Evolutionary conservation across 2,329 filamentous ascomycete species (phyloP).

Genomic region (Calycina herbarum): DNA sequence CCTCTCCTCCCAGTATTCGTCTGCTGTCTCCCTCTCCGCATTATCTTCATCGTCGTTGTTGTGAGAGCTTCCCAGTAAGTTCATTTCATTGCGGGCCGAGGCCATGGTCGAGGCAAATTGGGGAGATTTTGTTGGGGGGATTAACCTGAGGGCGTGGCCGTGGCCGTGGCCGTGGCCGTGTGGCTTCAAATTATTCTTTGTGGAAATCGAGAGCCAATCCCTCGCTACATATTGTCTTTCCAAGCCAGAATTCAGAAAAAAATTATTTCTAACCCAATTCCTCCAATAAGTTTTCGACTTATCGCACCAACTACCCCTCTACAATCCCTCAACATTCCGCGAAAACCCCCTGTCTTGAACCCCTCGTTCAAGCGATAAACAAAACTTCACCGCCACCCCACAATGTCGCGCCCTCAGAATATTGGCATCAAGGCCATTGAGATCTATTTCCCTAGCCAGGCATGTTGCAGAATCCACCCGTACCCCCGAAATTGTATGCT

Average conservation of each 20-base stretch:
- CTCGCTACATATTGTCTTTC: not conserved
- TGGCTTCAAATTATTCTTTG: not conserved
- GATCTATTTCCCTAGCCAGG: slow-evolving; percentile 84
- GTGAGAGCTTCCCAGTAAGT: not conserved
- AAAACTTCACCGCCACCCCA: slow-evolving; percentile 42
- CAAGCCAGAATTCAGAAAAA: not conserved
- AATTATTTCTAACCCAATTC: not conserved
- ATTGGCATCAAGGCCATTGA: slow-evolving; percentile 93
- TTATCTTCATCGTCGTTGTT: not conserved
- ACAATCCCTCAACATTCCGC: not conserved
- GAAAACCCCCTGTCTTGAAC: slow-evolving; percentile 6
- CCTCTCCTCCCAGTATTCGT: not conserved
- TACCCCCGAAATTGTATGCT: not conserved
- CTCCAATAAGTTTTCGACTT: not conserved
- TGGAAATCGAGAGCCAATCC: not conserved
- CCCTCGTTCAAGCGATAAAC: slow-evolving; percentile 12
- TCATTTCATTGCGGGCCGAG: not conserved
- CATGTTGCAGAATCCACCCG: slow-evolving; percentile 45
- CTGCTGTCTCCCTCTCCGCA: not conserved
- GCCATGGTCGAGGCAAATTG: not conserved
- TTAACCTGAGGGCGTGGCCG: not conserved
- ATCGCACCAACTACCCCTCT: not conserved
- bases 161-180: not conserved
- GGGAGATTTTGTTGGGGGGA: not conserved
- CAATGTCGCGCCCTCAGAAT: slow-evolving; percentile 79